A percentile compares a stretch with the other conserved stretches of the same genome.
phyloP scores from a whole-genome alignment of 345 rosid species.

The Sisymbrium altissimum region DNA sequence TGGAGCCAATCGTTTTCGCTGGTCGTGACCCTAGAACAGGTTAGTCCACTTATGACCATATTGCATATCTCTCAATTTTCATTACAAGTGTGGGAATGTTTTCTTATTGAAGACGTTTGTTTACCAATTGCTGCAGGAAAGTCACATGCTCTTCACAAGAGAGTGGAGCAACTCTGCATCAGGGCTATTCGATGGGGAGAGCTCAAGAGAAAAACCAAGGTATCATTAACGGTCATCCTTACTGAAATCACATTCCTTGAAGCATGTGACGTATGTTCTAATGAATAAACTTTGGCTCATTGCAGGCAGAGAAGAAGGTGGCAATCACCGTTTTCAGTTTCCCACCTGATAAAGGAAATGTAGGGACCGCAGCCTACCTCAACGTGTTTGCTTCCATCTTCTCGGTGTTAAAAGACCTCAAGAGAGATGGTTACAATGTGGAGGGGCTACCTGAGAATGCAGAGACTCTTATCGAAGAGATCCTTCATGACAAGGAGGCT shows the following conservation, averaged over 20 bases:
- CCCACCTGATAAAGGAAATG: constrained; percentile 98
- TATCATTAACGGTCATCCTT: constrained; percentile 14
- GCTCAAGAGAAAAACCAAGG: constrained; percentile 89
- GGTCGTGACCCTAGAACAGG: constrained; percentile 99
- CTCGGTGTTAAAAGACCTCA: constrained; percentile 78
- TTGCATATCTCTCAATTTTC: not conserved
- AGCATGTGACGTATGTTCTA: constrained; percentile 15
- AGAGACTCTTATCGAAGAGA: constrained; percentile 85
- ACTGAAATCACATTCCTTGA: not conserved
- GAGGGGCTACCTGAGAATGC: constrained; percentile 93
- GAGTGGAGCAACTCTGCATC: constrained; percentile 98
- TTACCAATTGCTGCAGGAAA: constrained; percentile 56
- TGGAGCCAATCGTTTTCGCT: constrained; percentile 97
- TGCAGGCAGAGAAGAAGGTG: constrained; percentile 83
- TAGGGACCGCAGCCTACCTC: constrained; percentile 94
- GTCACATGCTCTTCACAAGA: constrained; percentile 98
- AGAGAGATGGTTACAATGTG: constrained; percentile 80
- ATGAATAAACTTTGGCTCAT: constrained; percentile 4
- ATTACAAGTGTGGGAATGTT: constrained; percentile 3
- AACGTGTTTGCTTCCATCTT: constrained; percentile 92
- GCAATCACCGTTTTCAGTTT: constrained; percentile 98
- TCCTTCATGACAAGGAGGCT: constrained; percentile 96
- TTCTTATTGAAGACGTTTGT: not conserved
- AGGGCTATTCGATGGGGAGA: constrained; percentile 95
- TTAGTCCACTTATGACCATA: constrained; percentile 28